These are phyloP conservation scores for Lentinula boryana DNA, from an alignment of 768 basidiomycete species.

Conservation along the genomic window DNA sequence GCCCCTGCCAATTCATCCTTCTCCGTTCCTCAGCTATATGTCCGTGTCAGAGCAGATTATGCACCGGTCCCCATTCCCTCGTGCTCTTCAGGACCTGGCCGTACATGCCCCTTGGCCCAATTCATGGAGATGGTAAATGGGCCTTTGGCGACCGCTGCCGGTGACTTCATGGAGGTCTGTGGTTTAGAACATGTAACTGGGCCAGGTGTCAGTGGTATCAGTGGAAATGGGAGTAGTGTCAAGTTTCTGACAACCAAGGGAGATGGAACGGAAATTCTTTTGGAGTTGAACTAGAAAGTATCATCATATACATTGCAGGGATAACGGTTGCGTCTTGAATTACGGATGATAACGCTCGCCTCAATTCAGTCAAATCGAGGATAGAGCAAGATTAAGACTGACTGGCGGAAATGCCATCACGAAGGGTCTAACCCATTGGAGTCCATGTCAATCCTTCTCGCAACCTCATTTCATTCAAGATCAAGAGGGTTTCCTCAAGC, in stretches of 20 bases:
- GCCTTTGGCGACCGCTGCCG: conserved; percentile 19
- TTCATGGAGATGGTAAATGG: conserved; percentile 26
- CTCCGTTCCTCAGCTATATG: conserved; percentile 15
- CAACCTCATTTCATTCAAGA: no score
- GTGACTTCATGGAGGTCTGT: conserved; percentile 32
- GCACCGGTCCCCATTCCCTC: conserved; percentile 35
- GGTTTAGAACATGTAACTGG: conserved; percentile 17
- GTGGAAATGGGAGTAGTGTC: neutral
- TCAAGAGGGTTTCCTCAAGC: no score
- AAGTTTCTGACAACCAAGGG: conserved; percentile 5
- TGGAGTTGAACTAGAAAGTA: neutral
- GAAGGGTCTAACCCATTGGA: no score
- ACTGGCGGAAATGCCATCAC: no score
- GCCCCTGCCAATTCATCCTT: neutral
- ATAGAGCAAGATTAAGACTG: no score
- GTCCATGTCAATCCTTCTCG: no score
- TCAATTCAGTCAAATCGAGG: no score
- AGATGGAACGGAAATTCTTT: conserved; percentile 3
- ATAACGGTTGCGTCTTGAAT: no score
- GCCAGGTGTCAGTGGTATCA: neutral
- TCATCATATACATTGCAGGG: no score
- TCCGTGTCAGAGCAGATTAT: conserved; percentile 32
- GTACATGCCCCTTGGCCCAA: conserved; percentile 27
- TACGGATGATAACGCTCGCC: no score
- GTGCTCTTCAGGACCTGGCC: conserved; percentile 33